These are phyloP conservation scores for Simplicillium sp. DNA, from an alignment of 2,329 filamentous ascomycete genomes.

Conservation along the genomic window DNA sequence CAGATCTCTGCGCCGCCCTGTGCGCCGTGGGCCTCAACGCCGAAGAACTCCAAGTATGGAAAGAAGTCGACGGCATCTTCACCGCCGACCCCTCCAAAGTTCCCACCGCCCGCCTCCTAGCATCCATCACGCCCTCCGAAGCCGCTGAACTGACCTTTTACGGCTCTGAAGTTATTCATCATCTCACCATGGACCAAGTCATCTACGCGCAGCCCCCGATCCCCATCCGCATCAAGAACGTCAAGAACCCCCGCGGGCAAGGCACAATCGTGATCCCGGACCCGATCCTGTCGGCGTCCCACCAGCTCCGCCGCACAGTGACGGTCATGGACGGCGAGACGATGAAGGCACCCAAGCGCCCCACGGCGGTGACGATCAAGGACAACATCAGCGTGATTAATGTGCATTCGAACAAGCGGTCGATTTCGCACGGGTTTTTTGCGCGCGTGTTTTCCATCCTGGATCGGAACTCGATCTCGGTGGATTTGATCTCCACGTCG, in stretches of 20 bases:
- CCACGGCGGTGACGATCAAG: slow-evolving; percentile 93
- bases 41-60: slow-evolving; percentile 92
- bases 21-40: slow-evolving; percentile 84
- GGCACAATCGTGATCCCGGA: slow-evolving; percentile 83
- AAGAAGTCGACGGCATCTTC: slow-evolving; percentile 96
- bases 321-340: slow-evolving; percentile 20
- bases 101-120: slow-evolving; percentile 82
- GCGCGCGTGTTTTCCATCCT: slow-evolving; percentile 89
- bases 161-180: slow-evolving; percentile 94
- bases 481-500: slow-evolving; percentile 91
- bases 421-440: slow-evolving; percentile 92
- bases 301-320: slow-evolving; percentile 44
- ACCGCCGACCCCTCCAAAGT: slow-evolving; percentile 78
- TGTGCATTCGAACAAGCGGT: slow-evolving; percentile 94
- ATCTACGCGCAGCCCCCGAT: slow-evolving; percentile 73
- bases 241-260: slow-evolving; percentile 72
- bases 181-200: slow-evolving; percentile 96
- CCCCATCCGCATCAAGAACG: slow-evolving; percentile 84
- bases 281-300: slow-evolving; percentile 40
- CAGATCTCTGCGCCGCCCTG: slow-evolving; percentile 87
- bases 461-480: slow-evolving; percentile 76
- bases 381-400: slow-evolving; percentile 95
- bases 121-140: slow-evolving; percentile 85
- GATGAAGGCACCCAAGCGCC: slow-evolving; percentile 57
- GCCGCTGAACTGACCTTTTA: slow-evolving; percentile 94